Conservation (phyloP, 352 stramenopile species). For the Saprolegnia parasitica region DNA sequence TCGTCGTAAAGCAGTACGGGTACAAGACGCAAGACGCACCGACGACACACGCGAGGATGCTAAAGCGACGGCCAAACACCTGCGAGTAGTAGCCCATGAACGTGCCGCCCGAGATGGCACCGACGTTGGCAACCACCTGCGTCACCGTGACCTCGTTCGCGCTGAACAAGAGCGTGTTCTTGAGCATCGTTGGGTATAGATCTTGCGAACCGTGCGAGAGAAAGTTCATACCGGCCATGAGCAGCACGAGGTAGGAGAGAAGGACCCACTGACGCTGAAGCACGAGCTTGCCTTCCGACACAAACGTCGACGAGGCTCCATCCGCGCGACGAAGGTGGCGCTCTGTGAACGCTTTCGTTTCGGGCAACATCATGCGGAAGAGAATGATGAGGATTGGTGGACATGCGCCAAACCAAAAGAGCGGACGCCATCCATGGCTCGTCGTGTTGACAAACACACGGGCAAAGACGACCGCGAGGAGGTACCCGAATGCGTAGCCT, state of each 20-base stretch:
- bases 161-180: conserved; percentile 46
- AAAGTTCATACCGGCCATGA: conserved; percentile 51
- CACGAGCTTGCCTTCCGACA: conserved; percentile 40
- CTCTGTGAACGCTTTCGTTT: neutral
- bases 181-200: conserved; percentile 48
- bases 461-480: conserved; percentile 37
- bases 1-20: conserved; percentile 41
- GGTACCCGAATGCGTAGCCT: conserved; percentile 43
- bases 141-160: conserved; percentile 44
- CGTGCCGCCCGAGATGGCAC: conserved; percentile 45
- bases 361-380: conserved; percentile 37
- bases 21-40: conserved; percentile 41
- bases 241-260: conserved; percentile 40
- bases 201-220: conserved; percentile 46
- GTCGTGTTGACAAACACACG: conserved; percentile 39
- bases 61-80: conserved; percentile 42
- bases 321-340: neutral
- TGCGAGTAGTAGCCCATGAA: conserved; percentile 56
- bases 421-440: conserved; percentile 41
- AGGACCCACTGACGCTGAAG: conserved; percentile 43
- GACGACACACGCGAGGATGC: conserved; percentile 39
- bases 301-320: conserved; percentile 29
- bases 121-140: conserved; percentile 46
- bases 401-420: conserved; percentile 45
- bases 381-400: conserved; percentile 46